Evolutionary conservation across 331 rosid species (phyloP), one percentile per base, ranked within the genome.

Genomic region (Arachis monticola): DNA sequence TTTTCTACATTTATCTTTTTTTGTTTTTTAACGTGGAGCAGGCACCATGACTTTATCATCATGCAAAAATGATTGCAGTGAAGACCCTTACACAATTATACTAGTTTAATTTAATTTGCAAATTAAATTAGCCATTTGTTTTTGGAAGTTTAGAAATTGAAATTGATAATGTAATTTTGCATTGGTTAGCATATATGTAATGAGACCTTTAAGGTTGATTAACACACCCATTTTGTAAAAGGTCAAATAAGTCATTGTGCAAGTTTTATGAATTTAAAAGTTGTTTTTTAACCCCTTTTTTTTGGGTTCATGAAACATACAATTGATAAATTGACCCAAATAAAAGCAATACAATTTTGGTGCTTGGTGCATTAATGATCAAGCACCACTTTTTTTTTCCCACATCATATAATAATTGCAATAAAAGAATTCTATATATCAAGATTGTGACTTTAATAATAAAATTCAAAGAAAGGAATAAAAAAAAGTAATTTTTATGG

Each of bases 1-100:
- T 13, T 11, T 14, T 2, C 46, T 79, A 47, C 53, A 71, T 78
- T 42, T 77, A 57, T 63, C 67, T 72, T 10, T 48, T 10, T 8
- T 76, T 17, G 65, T 27, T 1, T 27, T 27, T 27, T 27, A 1
- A 74, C 55, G 74, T 79, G 84, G 77, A 80, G 67, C 68, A 63
- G 56, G 70, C 75, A 73, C 63, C 60, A 44, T 60, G 38, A 17
- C 63, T 68, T 60, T 60, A 60, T 8, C 8, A 58, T 38, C 22
- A 58, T 35, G 10, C 64, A 75, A 75, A 75, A 75, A 55, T 41
- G 30, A 57, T 79, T 72, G 8, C 11, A n/a, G 11, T 64, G 13
- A 41, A 1, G 64, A 50, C 76, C 5, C 35, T 70, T 70, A 12
- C 42, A 58, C 71, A 27, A 27, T 27, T 27, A 27, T 1, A 27